Evolutionary conservation across 176 grass and related monocot genomes (phyloP).

Genomic region (Cenchrus americanus): DNA sequence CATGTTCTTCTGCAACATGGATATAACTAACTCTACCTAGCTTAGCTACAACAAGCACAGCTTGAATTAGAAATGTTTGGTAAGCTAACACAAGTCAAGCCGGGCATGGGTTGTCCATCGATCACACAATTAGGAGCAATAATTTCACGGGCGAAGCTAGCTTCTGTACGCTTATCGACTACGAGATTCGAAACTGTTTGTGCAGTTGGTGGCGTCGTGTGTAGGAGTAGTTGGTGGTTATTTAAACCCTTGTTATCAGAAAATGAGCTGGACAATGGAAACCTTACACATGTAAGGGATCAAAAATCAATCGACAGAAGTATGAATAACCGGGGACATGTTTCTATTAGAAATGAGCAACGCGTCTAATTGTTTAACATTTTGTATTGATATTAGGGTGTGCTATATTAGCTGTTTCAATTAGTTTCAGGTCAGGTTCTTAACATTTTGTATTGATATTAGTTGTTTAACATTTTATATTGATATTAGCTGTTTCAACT

Average conservation of each 20-base stretch:
- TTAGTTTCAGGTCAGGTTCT: not conserved
- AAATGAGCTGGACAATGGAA: not conserved
- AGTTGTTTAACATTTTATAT: too few species aligned
- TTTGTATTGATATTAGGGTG: not conserved
- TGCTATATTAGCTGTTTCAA: too few species aligned
- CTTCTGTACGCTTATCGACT: constrained; percentile 28
- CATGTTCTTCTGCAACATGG: not conserved
- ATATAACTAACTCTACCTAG: not conserved
- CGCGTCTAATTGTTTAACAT: not conserved
- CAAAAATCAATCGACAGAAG: not conserved
- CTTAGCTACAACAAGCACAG: constrained; percentile 24
- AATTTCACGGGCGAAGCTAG: constrained; percentile 37
- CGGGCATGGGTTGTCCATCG: not conserved
- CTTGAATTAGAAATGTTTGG: constrained; percentile 27
- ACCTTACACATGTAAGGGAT: not conserved
- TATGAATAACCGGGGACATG: not conserved
- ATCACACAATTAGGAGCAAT: constrained; percentile 4
- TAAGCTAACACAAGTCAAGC: constrained; percentile 47
- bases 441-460: not conserved
- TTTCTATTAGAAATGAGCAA: not conserved
- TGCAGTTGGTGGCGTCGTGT: not conserved
- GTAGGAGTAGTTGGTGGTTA: constrained; percentile 36
- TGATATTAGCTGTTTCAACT: not conserved
- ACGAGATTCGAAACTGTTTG: constrained; percentile 17
- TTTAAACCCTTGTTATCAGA: not conserved